A percentile compares a stretch with the other conserved stretches of the same genome.
Conservation (phyloP, 2,329 filamentous ascomycete species). For the Verticillium dahliae region DNA sequence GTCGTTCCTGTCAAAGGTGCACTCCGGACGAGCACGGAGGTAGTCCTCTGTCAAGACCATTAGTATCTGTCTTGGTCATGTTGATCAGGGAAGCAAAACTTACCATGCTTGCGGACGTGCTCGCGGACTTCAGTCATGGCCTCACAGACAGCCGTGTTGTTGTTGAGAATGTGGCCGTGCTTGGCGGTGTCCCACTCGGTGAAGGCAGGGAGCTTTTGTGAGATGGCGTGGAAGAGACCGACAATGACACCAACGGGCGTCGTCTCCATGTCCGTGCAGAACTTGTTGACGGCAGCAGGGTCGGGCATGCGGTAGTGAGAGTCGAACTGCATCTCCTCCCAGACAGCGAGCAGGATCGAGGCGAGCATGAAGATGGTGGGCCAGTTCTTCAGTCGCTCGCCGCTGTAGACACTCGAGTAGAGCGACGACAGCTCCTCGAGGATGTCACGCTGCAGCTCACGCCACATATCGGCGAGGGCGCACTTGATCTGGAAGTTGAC, state of each 20-base stretch:
- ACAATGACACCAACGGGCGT: conserved; percentile 95
- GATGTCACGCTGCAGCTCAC: conserved; percentile 92
- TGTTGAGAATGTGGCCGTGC: conserved; percentile 85
- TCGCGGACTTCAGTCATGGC: conserved; percentile 93
- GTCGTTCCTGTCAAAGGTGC: conserved; percentile 83
- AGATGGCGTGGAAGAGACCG: conserved; percentile 94
- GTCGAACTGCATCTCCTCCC: conserved; percentile 99
- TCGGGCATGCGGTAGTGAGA: conserved; percentile 93
- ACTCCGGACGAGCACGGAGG: conserved; percentile 69
- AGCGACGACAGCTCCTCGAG: conserved; percentile 86
- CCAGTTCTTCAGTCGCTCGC: conserved; percentile 97
- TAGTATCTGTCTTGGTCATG: neutral
- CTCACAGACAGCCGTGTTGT: conserved; percentile 87
- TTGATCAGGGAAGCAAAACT: conserved; percentile 25
- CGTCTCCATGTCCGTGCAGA: conserved; percentile 94
- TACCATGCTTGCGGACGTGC: conserved; percentile 91
- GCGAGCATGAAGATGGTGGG: conserved; percentile 97
- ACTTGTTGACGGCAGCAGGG: conserved; percentile 78
- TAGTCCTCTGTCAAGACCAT: conserved; percentile 61
- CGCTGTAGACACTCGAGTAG: conserved; percentile 97
- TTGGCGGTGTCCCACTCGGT: conserved; percentile 90
- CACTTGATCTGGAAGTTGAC: conserved; percentile 99
- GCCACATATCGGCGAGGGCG: conserved; percentile 96
- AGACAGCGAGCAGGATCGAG: conserved; percentile 85
- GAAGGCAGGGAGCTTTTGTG: conserved; percentile 88